Evolutionary conservation across 1,284 basidiomycete genomes (phyloP).

Genomic region (Pisolithus thermaeus): DNA sequence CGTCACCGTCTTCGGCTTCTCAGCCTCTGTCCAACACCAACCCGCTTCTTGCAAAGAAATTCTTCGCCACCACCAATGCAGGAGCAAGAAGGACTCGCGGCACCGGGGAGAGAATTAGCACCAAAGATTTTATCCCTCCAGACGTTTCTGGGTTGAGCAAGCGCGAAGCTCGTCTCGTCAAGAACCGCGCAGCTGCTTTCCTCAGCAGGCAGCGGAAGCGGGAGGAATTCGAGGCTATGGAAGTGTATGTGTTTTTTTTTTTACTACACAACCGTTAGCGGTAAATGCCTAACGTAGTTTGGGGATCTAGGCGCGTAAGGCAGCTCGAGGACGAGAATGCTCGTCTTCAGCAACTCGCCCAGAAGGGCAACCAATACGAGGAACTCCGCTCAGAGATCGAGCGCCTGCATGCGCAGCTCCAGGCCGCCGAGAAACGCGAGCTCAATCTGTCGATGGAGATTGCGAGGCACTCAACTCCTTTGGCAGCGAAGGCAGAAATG

Average conservation of each 20-base stretch:
- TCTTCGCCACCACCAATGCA: slow-evolving; percentile 37
- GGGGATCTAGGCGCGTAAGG: slow-evolving; percentile 25
- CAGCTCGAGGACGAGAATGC: slow-evolving; percentile 77
- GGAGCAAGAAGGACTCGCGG: slow-evolving; percentile 53
- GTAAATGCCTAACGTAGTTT: slow-evolving; percentile 4
- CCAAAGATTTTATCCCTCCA: slow-evolving; percentile 81
- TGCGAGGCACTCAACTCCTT: slow-evolving; percentile 33
- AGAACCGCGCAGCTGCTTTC: slow-evolving; percentile 89
- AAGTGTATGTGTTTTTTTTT: slow-evolving; percentile 55
- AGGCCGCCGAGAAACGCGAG: slow-evolving; percentile 60
- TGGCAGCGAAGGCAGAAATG: slow-evolving; percentile 50
- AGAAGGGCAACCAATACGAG: slow-evolving; percentile 30
- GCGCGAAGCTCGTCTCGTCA: slow-evolving; percentile 84
- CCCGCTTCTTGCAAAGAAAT: slow-evolving; percentile 34
- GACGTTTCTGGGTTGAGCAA: slow-evolving; percentile 85
- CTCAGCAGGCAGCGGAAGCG: slow-evolving; percentile 85
- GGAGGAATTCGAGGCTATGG: slow-evolving; percentile 88
- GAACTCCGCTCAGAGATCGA: slow-evolving; percentile 57
- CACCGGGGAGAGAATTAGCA: slow-evolving; percentile 59
- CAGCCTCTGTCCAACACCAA: slow-evolving; percentile 31
- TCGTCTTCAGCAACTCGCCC: slow-evolving; percentile 52
- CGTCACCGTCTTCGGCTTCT: slow-evolving; percentile 31
- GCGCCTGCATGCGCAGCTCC: slow-evolving; percentile 57
- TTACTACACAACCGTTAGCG: slow-evolving; percentile 10
- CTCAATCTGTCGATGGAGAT: slow-evolving; percentile 57